Percentiles rank a stretch among this genome's conserved stretches.
Evolutionary conservation across 1,284 basidiomycete species (phyloP).

Genomic region (Takashimella tepidaria): DNA sequence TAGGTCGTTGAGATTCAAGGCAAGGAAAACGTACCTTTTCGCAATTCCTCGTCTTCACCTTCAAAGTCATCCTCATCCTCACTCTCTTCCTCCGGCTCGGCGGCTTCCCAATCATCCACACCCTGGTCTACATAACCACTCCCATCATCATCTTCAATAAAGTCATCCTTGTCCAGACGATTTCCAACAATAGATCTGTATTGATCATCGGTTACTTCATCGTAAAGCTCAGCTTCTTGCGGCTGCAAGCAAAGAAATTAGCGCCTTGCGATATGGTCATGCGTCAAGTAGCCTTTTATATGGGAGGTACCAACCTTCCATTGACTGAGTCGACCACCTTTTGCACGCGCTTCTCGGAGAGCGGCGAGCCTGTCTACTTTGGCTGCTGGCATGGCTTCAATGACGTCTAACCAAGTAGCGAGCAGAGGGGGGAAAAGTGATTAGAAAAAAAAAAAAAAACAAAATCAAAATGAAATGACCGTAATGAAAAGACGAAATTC

Average conservation of each 20-base stretch:
- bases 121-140: conserved; percentile 94
- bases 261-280: too few species aligned
- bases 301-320: conserved; percentile 48
- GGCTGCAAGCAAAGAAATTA: conserved; percentile 29
- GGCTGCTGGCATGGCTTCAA: neutral
- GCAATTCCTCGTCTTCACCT: conserved; percentile 47
- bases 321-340: conserved; percentile 47
- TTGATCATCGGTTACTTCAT: conserved; percentile 86
- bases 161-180: conserved; percentile 85
- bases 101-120: conserved; percentile 80
- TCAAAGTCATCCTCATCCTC: conserved; percentile 47
- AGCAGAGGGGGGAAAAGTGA: too few species aligned
- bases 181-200: conserved; percentile 81
- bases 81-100: conserved; percentile 44
- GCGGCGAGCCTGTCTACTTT: conserved; percentile 43
- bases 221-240: conserved; percentile 73
- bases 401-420: too few species aligned
- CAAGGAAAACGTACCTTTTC: conserved; percentile 27
- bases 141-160: conserved; percentile 90
- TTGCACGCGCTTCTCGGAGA: conserved; percentile 48
- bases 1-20: too few species aligned
- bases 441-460: neutral
- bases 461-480: conserved; percentile 3
- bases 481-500: too few species aligned
- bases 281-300: too few species aligned